Percentiles rank a stretch among this genome's conserved stretches.
phyloP scores from a whole-genome alignment of 805 yeast species.

The Ogataea neopini region DNA sequence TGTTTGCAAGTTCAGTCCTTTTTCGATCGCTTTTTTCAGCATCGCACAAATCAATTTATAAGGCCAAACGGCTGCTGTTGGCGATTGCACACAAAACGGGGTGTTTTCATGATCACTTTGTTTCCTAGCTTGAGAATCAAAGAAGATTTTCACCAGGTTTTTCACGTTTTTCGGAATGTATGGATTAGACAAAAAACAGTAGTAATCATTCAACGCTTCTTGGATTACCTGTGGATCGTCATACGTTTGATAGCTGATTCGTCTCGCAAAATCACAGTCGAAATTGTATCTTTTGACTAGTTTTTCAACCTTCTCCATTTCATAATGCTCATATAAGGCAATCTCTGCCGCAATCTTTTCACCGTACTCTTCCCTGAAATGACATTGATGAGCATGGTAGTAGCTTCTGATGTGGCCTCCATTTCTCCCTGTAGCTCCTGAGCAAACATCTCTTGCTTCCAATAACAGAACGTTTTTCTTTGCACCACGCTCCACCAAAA shows the following conservation, averaged over 20 bases:
- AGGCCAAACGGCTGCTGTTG: slow-evolving; percentile 49
- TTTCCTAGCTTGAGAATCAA: slow-evolving; percentile 33
- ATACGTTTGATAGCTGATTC: slow-evolving; percentile 38
- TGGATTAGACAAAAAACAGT: slow-evolving; percentile 31
- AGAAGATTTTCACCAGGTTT: slow-evolving; percentile 32
- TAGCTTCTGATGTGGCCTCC: slow-evolving; percentile 49
- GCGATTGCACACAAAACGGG: slow-evolving; percentile 37
- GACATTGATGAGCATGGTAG: slow-evolving; percentile 23
- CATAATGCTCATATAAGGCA: slow-evolving; percentile 38
- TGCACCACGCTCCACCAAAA: slow-evolving; percentile 34
- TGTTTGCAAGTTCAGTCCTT: slow-evolving; percentile 44
- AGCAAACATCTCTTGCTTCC: slow-evolving; percentile 36
- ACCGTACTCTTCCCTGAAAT: slow-evolving; percentile 21
- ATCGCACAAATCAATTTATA: slow-evolving; percentile 42
- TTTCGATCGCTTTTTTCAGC: slow-evolving; percentile 33
- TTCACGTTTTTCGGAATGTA: slow-evolving; percentile 29
- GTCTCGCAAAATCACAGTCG: slow-evolving; percentile 41
- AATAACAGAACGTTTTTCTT: slow-evolving; percentile 14
- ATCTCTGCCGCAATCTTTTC: slow-evolving; percentile 35
- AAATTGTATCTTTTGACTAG: slow-evolving; percentile 36
- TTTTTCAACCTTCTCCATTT: slow-evolving; percentile 34
- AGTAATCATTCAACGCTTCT: slow-evolving; percentile 24
- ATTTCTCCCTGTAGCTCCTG: slow-evolving; percentile 48
- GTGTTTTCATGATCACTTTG: slow-evolving; percentile 31
- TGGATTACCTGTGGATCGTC: slow-evolving; percentile 20